Evolutionary conservation across 305 asterid species (phyloP), one percentile per base, ranked within the genome.

Genomic region (Solanum hybrid): DNA sequence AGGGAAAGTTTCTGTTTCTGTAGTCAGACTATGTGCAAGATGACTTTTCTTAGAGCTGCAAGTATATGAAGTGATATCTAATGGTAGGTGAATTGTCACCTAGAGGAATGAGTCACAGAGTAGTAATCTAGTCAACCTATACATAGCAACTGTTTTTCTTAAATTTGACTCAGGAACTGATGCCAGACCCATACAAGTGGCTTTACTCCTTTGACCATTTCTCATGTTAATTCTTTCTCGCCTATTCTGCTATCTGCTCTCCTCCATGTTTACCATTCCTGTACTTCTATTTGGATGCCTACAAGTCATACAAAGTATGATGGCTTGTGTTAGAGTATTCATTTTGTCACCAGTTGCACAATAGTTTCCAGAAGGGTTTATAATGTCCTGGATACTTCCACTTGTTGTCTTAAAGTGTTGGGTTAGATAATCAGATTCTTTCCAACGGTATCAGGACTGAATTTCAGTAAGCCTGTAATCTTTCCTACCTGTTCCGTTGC

Each of bases 1-100:
- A 92, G 84, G 77, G 90, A 92, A 89, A 24, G 13, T 29, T 13
- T 42, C 64, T 88, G 86, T 81, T 91, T 81, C 85, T 84, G 31
- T 86, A 31, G 86, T 88, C 8, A 40, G 89, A n/a, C 73, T 22
- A 4, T 6, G 40, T 36, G 16, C 28, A 34, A 33, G 42, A 76
- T 26, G 71, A 82, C 87, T 82, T 82, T 13, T 40, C 71, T 82
- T 34, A 40, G 34, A 40, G 89, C 86, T 42, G 71, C 31, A 71
- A 40, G 89, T 87, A 75, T 40, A 29, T 46, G 39, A 46, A 29
- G 74, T 83, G 29, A 46, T 46, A 57, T 83, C 73, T 46, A 46
- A 29, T 46, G 74, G 39, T 83, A 83, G 71, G 16, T 83, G 73
- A 13, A 29, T 31, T 31, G 37, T 83, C 69, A 83, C 40, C 74